Evolutionary conservation across 192 early-diverging fungal species (phyloP).

Genomic region (Rhizophagus clarus): DNA sequence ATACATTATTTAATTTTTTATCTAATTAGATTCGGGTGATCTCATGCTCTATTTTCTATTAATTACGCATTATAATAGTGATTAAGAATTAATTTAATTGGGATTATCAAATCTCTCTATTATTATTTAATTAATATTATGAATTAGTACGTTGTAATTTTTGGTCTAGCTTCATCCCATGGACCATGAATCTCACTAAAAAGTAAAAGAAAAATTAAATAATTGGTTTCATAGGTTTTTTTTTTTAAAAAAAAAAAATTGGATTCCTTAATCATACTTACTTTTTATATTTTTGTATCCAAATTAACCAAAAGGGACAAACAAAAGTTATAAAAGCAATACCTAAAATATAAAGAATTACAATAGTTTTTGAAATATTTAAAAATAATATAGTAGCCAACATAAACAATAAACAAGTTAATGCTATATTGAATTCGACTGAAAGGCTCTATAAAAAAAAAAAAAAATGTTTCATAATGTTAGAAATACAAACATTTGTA

Average conservation of each 20-base stretch:
- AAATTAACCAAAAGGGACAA: constrained; percentile 90
- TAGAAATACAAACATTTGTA: too few species aligned
- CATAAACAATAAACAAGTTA: constrained; percentile 63
- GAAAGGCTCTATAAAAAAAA: constrained; percentile 48
- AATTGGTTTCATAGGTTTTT: background rate
- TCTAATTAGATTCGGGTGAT: too few species aligned
- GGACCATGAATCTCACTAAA: constrained; percentile 92
- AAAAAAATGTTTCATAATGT: background rate
- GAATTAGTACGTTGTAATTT: constrained; percentile 38
- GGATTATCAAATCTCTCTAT: too few species aligned
- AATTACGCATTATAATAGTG: too few species aligned
- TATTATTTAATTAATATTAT: too few species aligned
- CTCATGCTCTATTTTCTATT: too few species aligned
- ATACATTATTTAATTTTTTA: too few species aligned
- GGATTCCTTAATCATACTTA: constrained; percentile 40
- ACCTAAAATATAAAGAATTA: constrained; percentile 65
- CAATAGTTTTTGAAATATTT: constrained; percentile 69
- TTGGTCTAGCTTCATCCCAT: constrained; percentile 92
- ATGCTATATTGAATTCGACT: constrained; percentile 48
- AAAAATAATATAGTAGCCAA: constrained; percentile 65
- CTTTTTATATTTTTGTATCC: constrained; percentile 96
- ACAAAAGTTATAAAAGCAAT: constrained; percentile 82
- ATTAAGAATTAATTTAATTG: too few species aligned
- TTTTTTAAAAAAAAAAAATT: background rate
- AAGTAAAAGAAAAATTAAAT: background rate